phyloP scores from a whole-genome alignment of 352 stramenopile genomes.

The Phytophthora citricola region DNA sequence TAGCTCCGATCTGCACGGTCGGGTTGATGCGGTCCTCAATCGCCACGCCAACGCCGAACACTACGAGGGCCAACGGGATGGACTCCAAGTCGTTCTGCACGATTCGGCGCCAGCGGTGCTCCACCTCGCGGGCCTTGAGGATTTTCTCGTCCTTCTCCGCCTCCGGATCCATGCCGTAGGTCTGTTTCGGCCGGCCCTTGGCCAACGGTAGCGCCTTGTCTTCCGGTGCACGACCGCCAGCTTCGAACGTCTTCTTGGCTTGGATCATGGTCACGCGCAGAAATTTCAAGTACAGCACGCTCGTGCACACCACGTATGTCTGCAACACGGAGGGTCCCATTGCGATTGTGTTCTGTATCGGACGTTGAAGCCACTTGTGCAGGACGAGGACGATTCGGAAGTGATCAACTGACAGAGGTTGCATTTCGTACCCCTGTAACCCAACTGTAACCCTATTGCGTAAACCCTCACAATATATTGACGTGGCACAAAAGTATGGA shows the following conservation, averaged over 20 bases:
- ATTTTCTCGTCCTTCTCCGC: conserved; percentile 35
- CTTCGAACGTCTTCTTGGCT: conserved; percentile 54
- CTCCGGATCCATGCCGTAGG: conserved; percentile 41
- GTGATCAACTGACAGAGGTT: conserved; percentile 14
- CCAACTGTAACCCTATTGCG: not conserved
- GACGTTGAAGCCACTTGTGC: conserved; percentile 16
- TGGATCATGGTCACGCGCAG: conserved; percentile 59
- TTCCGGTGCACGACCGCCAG: conserved; percentile 54
- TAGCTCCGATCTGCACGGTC: conserved; percentile 38
- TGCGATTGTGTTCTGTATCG: not conserved
- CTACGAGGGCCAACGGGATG: conserved; percentile 56
- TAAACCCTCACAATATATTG: conserved; percentile 4
- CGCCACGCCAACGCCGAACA: conserved; percentile 49
- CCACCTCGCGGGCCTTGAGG: conserved; percentile 41
- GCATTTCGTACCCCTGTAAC: conserved; percentile 19
- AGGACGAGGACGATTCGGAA: conserved; percentile 23
- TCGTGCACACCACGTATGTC: conserved; percentile 51
- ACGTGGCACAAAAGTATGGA: conserved; percentile 34
- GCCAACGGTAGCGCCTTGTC: conserved; percentile 55
- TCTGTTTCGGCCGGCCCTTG: conserved; percentile 45
- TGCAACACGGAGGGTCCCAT: conserved; percentile 49
- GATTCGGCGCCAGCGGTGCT: conserved; percentile 59
- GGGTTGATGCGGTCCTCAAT: conserved; percentile 41
- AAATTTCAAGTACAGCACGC: conserved; percentile 75
- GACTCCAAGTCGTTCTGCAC: conserved; percentile 69